phyloP scores from a whole-genome alignment of 768 basidiomycete species.

The Rickenella mellea region DNA sequence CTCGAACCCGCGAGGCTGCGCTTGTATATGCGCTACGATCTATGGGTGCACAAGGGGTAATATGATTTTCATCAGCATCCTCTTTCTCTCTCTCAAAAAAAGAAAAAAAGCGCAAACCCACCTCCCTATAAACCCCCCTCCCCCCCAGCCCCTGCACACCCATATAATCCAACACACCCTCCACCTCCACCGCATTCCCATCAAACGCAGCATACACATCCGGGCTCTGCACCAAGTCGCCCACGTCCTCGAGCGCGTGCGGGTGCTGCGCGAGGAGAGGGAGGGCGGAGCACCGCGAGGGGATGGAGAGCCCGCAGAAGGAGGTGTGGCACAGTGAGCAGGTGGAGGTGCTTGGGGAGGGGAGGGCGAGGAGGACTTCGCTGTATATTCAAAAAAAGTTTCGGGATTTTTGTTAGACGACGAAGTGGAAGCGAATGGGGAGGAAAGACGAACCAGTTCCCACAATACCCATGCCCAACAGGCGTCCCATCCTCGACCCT shows the following conservation, averaged over 20 bases:
- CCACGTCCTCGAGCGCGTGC: slow-evolving; percentile 54
- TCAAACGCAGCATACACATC: slow-evolving; percentile 79
- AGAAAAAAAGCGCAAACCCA: slow-evolving; percentile 14
- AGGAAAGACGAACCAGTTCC: slow-evolving; percentile 54
- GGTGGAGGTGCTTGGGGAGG: slow-evolving; percentile 68
- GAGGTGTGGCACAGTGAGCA: slow-evolving; percentile 78
- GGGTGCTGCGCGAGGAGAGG: slow-evolving; percentile 53
- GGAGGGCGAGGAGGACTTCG: slow-evolving; percentile 64
- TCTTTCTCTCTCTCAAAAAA: background rate
- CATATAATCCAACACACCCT: slow-evolving; percentile 77
- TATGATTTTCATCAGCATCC: background rate
- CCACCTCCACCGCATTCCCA: slow-evolving; percentile 70
- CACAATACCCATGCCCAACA: slow-evolving; percentile 73
- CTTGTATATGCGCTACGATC: slow-evolving; percentile 54
- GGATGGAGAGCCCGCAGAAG: slow-evolving; percentile 77
- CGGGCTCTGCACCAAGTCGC: slow-evolving; percentile 69
- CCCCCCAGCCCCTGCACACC: slow-evolving; percentile 52
- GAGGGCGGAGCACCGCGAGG: slow-evolving; percentile 58
- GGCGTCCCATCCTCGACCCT: slow-evolving; percentile 68
- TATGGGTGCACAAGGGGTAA: no score
- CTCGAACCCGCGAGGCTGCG: slow-evolving; percentile 53
- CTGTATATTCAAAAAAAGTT: slow-evolving; percentile 24
- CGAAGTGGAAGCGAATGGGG: no score
- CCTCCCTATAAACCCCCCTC: slow-evolving; percentile 69
- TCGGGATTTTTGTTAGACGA: background rate